These are phyloP conservation scores for Tylopilus cervinicoccineus DNA, from an alignment of 768 basidiomycete genomes.

Conservation along the genomic window DNA sequence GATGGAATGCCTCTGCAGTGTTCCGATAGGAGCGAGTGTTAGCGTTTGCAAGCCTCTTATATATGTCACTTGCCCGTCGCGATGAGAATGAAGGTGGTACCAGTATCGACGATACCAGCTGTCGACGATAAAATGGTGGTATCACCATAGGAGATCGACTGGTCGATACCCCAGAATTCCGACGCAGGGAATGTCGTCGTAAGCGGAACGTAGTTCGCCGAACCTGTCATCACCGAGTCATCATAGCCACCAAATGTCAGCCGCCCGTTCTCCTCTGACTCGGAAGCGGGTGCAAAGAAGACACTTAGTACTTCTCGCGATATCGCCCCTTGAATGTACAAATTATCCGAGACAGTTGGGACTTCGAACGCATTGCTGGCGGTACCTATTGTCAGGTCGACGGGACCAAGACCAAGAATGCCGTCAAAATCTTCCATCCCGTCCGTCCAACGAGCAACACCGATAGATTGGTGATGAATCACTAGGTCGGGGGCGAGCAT, in stretches of 20 bases:
- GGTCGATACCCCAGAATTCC: constrained; percentile 31
- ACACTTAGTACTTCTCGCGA: constrained; percentile 27
- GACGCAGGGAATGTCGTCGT: constrained; percentile 22
- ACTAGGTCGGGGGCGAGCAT: constrained; percentile 3
- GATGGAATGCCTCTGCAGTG: not conserved
- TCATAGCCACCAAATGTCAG: constrained; percentile 29
- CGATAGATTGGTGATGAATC: constrained; percentile 30
- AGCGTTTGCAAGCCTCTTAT: not conserved
- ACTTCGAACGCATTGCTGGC: constrained; percentile 12
- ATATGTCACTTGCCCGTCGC: constrained; percentile 14
- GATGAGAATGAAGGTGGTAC: constrained; percentile 22
- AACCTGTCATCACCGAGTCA: constrained; percentile 3
- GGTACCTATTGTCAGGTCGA: constrained; percentile 30
- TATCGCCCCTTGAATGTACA: constrained; percentile 29
- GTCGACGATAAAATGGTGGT: constrained; percentile 19
- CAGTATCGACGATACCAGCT: constrained; percentile 33
- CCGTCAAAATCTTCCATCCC: constrained; percentile 39
- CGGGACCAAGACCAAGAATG: constrained; percentile 37
- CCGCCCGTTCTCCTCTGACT: constrained; percentile 17
- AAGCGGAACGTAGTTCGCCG: constrained; percentile 21
- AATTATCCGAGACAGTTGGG: constrained; percentile 36
- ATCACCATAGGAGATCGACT: constrained; percentile 27
- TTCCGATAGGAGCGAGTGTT: too few relatives aligned
- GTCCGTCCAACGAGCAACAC: constrained; percentile 26
- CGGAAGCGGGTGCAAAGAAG: constrained; percentile 27